Evolutionary conservation across 441 rosid genomes (phyloP).

Genomic region (Eruca vesicaria): DNA sequence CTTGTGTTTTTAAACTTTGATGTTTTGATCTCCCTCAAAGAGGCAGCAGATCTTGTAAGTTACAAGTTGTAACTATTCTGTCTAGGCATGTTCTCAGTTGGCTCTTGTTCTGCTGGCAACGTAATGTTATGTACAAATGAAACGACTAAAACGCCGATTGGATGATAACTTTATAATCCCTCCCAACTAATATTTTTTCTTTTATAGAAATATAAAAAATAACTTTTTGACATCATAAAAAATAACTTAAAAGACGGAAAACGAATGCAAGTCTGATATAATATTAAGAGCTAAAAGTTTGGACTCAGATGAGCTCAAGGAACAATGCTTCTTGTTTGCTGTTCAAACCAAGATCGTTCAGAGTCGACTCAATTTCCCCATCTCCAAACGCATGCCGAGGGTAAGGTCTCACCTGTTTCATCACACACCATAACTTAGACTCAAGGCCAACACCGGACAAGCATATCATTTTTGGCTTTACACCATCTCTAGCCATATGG

Average conservation of each 20-base stretch:
- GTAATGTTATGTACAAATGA: conserved; percentile 12
- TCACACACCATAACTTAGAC: conserved; percentile 15
- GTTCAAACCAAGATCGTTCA: conserved; percentile 83
- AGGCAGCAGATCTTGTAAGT: too few relatives aligned
- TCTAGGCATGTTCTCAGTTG: neutral
- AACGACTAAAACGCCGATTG: neutral
- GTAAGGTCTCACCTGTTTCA: conserved; percentile 92
- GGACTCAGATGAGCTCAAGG: conserved; percentile 65
- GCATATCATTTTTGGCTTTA: neutral
- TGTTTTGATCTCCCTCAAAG: too few relatives aligned
- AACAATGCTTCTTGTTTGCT: conserved; percentile 96
- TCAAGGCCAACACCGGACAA: neutral
- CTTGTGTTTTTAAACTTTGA: too few relatives aligned
- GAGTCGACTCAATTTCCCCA: conserved; percentile 58
- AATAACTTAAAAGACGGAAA: neutral
- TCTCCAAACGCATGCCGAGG: conserved; percentile 87
- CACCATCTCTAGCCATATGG: neutral
- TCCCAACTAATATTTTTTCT: conserved; percentile 6
- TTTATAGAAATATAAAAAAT: neutral
- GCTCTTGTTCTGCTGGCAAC: neutral
- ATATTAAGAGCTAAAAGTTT: conserved; percentile 10
- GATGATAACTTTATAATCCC: neutral
- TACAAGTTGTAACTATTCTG: neutral
- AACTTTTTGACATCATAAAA: too few relatives aligned
- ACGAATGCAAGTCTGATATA: neutral